Evolutionary conservation across 768 basidiomycete species (phyloP), one percentile per base, ranked within the genome.

Genomic region (Tephrocybe sp.): DNA sequence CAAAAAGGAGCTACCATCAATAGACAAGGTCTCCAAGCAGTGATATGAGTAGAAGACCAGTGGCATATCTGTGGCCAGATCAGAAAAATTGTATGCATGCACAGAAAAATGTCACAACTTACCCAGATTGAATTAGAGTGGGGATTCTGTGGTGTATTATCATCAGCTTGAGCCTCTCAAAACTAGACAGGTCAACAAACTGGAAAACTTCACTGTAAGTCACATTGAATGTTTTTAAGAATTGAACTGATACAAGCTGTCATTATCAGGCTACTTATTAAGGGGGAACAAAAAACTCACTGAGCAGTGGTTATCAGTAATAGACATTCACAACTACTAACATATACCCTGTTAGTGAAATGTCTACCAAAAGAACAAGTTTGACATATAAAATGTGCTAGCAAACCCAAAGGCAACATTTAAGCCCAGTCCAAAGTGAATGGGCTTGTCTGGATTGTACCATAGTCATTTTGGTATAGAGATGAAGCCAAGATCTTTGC

Each of bases 21-120:
- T 86, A 83, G 23, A 91, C 78, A 25, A 93, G 77, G 64, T 95
- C 92, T 8, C 92, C 91, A 0, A 91, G 72, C 0, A 92, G 91
- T 1, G 86, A 80, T 53, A 94, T 81, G 41, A 93, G 66, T 41
- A 93, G 66, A 12, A 91, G 74, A 0, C 89, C 89, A 10, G 68
- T 70, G 3, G 84, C 86, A 65, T 90, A 91, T 38, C 87, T 84
- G 15, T 38, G n/a, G n/a, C n/a, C n/a, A 28, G 15, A 25, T 20
- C 17, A 24, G 14, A 20, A 28, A 17, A 38, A 23, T n/a, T 39
- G 21, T 23, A 20, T 12, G 21, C 15, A 21, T 8, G 18, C 24
- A 40, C 21, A 5, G 17, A 21, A 17, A 37, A 10, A 14, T 2
- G 10, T 15, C 8, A 33, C n/a, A 15, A 33, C 26, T 15, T 18